Evolutionary conservation across 306 rosid species (phyloP).

Genomic region (Pachyrhizus erosus): DNA sequence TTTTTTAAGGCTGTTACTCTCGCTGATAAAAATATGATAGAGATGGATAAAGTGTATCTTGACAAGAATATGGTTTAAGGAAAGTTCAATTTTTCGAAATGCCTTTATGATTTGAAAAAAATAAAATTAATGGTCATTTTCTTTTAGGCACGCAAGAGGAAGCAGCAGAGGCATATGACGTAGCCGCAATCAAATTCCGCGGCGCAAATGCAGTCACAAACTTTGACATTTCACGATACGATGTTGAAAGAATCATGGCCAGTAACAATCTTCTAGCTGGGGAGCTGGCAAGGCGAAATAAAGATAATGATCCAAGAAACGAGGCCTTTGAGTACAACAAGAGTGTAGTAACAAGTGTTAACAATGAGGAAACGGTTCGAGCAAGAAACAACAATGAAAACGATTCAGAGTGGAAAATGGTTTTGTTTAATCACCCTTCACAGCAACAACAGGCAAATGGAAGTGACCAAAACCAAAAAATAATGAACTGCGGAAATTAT

Average conservation of each 20-base stretch:
- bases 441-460: conserved; percentile 45
- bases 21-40: neutral
- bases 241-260: conserved; percentile 90
- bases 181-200: conserved; percentile 95
- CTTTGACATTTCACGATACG: conserved; percentile 86
- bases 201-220: conserved; percentile 91
- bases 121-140: neutral
- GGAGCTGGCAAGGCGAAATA: conserved; percentile 75
- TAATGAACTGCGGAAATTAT: conserved; percentile 49
- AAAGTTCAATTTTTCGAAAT: conserved; percentile 27
- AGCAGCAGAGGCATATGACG: conserved; percentile 97
- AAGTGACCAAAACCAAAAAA: conserved; percentile 56
- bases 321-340: conserved; percentile 47
- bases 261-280: conserved; percentile 84
- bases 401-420: conserved; percentile 67
- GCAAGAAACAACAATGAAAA: conserved; percentile 38
- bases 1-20: conserved; percentile 60
- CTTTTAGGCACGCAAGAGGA: conserved; percentile 93
- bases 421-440: conserved; percentile 45
- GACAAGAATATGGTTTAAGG: conserved; percentile 24
- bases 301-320: conserved; percentile 48
- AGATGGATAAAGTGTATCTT: conserved; percentile 35
- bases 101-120: neutral
- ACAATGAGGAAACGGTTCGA: conserved; percentile 44
- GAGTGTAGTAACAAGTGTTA: conserved; percentile 37